These are phyloP conservation scores for Pseudogymnoascus sp. DNA, from an alignment of 2,329 filamentous ascomycete genomes.

Conservation along the genomic window DNA sequence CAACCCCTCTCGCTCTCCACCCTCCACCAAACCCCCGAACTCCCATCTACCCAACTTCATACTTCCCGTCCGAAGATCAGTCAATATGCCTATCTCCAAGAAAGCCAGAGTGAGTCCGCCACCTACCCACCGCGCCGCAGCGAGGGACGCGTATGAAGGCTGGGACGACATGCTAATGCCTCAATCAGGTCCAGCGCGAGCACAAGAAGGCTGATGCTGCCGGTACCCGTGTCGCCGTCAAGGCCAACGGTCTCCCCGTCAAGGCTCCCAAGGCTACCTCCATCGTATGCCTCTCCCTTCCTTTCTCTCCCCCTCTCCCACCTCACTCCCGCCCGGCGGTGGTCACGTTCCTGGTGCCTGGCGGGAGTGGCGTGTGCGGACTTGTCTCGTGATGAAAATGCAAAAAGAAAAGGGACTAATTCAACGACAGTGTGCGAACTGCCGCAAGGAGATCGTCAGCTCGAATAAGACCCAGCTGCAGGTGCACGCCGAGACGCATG, in stretches of 20 bases:
- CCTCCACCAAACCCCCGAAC: neutral
- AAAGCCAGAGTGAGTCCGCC: slow-evolving; percentile 32
- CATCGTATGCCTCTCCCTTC: slow-evolving; percentile 30
- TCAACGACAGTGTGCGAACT: slow-evolving; percentile 37
- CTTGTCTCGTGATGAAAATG: no score
- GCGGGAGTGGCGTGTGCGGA: neutral
- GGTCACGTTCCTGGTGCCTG: slow-evolving; percentile 6
- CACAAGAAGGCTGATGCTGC: slow-evolving; percentile 47
- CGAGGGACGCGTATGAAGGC: neutral
- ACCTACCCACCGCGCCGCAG: neutral
- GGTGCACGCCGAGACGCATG: slow-evolving; percentile 44
- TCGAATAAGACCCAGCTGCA: slow-evolving; percentile 43
- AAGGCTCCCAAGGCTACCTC: slow-evolving; percentile 45
- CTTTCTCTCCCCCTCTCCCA: neutral
- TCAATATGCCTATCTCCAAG: slow-evolving; percentile 39
- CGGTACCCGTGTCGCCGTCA: slow-evolving; percentile 44
- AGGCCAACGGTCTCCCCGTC: slow-evolving; percentile 45
- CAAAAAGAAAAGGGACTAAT: slow-evolving; percentile 11
- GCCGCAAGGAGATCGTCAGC: slow-evolving; percentile 42
- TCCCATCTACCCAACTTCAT: neutral
- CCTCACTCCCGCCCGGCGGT: neutral
- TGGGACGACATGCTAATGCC: neutral
- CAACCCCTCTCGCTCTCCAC: neutral
- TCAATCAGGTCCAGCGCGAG: slow-evolving; percentile 39
- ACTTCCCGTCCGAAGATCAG: neutral